These are phyloP conservation scores for Musa itinerans DNA, from an alignment of 176 grass and related monocot genomes.

Conservation along the genomic window DNA sequence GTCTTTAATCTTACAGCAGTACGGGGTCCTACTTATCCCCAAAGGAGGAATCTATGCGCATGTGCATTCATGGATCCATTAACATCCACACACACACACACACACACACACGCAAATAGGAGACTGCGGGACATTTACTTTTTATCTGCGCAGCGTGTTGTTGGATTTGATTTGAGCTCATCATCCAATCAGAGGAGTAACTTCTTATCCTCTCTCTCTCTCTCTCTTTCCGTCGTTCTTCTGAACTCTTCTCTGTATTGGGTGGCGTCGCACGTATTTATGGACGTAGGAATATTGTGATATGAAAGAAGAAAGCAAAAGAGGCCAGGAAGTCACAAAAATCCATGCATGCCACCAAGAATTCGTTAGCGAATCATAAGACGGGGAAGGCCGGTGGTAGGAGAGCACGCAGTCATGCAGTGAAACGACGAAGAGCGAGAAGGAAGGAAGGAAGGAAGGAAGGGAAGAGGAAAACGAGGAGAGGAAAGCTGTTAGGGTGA, in stretches of 20 bases:
- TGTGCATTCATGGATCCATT: neutral
- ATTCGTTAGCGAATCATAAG: neutral
- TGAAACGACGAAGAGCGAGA: neutral
- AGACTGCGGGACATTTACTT: neutral
- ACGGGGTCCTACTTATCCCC: too few relatives aligned
- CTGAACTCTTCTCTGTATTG: neutral
- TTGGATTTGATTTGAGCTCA: neutral
- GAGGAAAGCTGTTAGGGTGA: too few relatives aligned
- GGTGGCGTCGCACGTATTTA: neutral
- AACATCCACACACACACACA: neutral
- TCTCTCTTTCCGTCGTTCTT: neutral
- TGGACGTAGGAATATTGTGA: neutral
- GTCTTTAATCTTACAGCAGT: too few relatives aligned
- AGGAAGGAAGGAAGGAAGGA: neutral
- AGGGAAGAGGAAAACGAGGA: neutral
- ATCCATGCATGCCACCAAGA: constrained; percentile 5
- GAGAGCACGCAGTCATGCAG: neutral
- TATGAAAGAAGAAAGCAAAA: neutral
- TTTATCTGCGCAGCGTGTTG: neutral
- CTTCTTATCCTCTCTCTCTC: neutral
- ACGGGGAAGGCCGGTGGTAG: neutral
- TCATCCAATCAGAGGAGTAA: neutral
- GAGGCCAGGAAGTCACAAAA: constrained; percentile 10
- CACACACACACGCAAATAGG: neutral
- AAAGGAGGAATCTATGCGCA: too few relatives aligned